A percentile compares a stretch with the other conserved stretches of the same genome.
Evolutionary conservation across 805 yeast species (phyloP).

Genomic region (Wickerhamiella hasegawae): DNA sequence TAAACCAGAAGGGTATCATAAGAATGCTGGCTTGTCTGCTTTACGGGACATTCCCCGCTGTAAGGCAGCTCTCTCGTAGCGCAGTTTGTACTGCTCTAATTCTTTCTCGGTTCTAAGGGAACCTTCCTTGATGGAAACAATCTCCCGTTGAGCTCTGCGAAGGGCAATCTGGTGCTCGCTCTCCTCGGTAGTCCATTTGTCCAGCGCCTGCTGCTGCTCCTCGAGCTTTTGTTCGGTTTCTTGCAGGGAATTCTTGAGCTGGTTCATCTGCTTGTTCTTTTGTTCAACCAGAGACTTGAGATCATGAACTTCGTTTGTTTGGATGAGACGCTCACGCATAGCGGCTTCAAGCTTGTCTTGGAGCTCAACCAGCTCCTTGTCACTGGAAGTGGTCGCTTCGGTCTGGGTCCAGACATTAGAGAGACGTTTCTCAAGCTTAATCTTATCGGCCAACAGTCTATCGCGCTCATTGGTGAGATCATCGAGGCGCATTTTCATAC

Average conservation of each 20-base stretch:
- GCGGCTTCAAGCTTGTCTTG: constrained; percentile 25
- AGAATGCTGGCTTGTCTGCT: too few relatives aligned
- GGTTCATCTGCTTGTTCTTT: constrained; percentile 16
- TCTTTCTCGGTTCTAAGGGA: neutral
- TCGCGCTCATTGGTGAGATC: constrained; percentile 51
- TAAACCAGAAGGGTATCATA: too few relatives aligned
- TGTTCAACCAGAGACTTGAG: constrained; percentile 14
- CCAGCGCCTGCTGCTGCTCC: constrained; percentile 25
- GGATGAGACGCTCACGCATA: constrained; percentile 11
- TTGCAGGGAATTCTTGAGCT: constrained; percentile 35
- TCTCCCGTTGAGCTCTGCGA: constrained; percentile 1
- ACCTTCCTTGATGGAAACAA: neutral
- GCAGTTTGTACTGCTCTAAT: neutral
- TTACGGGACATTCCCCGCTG: neutral
- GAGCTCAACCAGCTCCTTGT: constrained; percentile 11
- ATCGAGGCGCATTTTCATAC: constrained; percentile 41
- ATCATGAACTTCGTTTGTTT: constrained; percentile 13
- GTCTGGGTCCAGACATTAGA: constrained; percentile 28
- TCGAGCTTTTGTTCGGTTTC: constrained; percentile 32
- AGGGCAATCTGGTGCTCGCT: neutral
- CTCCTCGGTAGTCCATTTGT: constrained; percentile 23
- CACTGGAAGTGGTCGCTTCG: constrained; percentile 18
- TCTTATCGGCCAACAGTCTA: constrained; percentile 35
- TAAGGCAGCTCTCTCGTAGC: constrained; percentile 1
- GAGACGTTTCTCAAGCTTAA: constrained; percentile 30